Evolutionary conservation across 192 early-diverging fungal species (phyloP).

Genomic region (Coemansia sp.): DNA sequence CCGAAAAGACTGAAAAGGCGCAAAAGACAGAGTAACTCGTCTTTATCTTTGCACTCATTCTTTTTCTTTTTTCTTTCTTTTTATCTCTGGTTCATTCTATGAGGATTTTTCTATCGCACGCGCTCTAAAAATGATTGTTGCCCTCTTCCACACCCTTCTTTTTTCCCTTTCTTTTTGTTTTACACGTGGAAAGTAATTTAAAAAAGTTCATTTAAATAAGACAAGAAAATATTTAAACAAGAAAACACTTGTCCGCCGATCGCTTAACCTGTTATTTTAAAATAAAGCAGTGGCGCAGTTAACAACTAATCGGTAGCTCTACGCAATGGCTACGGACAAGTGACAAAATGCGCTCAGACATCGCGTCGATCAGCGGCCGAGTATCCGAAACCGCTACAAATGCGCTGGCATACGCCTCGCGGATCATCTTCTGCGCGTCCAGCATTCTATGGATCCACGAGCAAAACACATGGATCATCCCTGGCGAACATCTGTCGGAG

Average conservation of each 20-base stretch:
- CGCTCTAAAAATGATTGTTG: background rate
- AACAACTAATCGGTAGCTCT: constrained; percentile 8
- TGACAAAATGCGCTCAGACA: constrained; percentile 34
- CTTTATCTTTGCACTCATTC: constrained; percentile 1
- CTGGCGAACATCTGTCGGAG: background rate
- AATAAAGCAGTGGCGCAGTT: too few relatives aligned
- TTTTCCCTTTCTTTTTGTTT: constrained; percentile 4
- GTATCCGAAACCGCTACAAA: constrained; percentile 14
- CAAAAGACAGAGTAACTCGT: constrained; percentile 10
- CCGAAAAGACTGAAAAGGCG: constrained; percentile 29
- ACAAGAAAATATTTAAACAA: too few relatives aligned
- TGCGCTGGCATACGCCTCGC: constrained; percentile 6
- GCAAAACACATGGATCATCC: constrained; percentile 2
- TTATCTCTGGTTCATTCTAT: too few relatives aligned
- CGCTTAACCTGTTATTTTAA: too few relatives aligned
- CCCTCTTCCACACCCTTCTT: too few relatives aligned
- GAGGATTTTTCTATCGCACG: background rate
- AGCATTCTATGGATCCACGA: constrained; percentile 36
- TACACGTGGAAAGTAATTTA: background rate
- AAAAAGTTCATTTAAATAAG: too few relatives aligned
- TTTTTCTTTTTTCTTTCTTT: constrained; percentile 7
- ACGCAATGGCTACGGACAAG: constrained; percentile 30
- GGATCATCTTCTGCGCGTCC: constrained; percentile 15
- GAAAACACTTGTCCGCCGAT: too few relatives aligned
- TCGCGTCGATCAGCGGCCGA: constrained; percentile 22